These are phyloP conservation scores for Cytospora paraplurivora DNA, from an alignment of 2,329 filamentous ascomycete genomes.

Conservation along the genomic window DNA sequence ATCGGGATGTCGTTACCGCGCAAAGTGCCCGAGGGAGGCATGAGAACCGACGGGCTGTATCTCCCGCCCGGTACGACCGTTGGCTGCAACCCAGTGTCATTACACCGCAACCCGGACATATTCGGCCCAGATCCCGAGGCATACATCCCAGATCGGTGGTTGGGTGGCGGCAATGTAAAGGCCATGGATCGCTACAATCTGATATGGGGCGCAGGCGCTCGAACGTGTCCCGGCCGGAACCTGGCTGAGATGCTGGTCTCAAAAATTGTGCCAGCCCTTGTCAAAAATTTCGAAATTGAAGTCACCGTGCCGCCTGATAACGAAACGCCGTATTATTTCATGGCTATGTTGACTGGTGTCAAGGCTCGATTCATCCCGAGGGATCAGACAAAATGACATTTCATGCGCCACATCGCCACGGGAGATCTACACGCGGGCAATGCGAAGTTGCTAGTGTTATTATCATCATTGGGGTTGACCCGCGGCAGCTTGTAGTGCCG, in stretches of 20 bases:
- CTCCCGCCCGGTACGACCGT: conserved; percentile 52
- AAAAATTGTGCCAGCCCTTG: conserved; percentile 46
- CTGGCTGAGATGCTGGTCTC: conserved; percentile 53
- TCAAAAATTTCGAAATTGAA: conserved; percentile 49
- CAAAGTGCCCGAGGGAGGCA: conserved; percentile 42
- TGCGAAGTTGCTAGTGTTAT: background rate
- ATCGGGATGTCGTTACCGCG: conserved; percentile 55
- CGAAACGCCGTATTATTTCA: conserved; percentile 50
- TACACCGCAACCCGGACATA: conserved; percentile 53
- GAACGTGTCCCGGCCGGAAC: conserved; percentile 53
- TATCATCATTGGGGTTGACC: background rate
- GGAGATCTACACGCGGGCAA: background rate
- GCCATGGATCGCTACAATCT: conserved; percentile 53
- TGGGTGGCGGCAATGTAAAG: conserved; percentile 36
- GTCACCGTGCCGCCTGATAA: conserved; percentile 43
- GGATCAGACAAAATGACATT: background rate
- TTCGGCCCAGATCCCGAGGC: conserved; percentile 49
- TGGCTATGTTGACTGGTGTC: conserved; percentile 54
- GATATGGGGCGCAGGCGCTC: conserved; percentile 54
- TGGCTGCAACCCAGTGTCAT: conserved; percentile 51
- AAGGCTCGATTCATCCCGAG: conserved; percentile 43
- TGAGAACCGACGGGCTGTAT: conserved; percentile 43
- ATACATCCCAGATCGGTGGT: conserved; percentile 53
- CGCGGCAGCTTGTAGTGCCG: background rate
- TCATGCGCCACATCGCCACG: background rate